Base-by-base conservation (phyloP, 345 rosid species). In the Microcos paniculata region DNA sequence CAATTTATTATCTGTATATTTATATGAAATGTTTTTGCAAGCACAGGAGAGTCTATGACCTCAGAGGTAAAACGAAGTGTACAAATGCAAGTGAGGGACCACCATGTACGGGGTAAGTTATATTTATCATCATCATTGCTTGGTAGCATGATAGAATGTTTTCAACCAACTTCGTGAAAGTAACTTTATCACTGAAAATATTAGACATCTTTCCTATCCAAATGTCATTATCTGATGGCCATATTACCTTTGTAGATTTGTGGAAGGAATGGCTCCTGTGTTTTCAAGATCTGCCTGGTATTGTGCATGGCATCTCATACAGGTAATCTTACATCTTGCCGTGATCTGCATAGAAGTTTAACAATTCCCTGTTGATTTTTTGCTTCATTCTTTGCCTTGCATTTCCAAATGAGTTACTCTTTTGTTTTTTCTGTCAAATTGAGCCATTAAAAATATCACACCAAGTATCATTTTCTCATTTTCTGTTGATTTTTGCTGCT, bases 181-280 rank as follows among this genome's bases (percentile, higher is more conserved):
- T 11, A 49, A 51, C 46, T 30, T 49, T 57, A 28, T 69, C 18
- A 0, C 26, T 51, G 43, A 49, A 48, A 18, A 33, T 10, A 53
- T 11, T 49, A 66, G 46, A 76, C n/a, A n/a, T n/a, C n/a, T n/a
- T n/a, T n/a, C n/a, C n/a, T n/a, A 73, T 57, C 42, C 31, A 63
- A 61, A 28, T 13, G 28, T 16, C 18, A 13, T 31, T 24, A 12
- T 46, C n/a, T 1, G 8, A 14, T 21, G 61, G 12, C 8, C 21
- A 69, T 63, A 18, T 65, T 69, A 11, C 68, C 1, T 75, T 42
- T 79, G 21, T 74, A 96, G 99, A 73, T 96, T 96, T 88, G 98
- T 96, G 66, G 99, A 96, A 82, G 99, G 99, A 33, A 96, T 96
- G 99, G 99, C 99, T 82, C 99, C 99, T 1, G 99, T 96, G 67